phyloP scores from a whole-genome alignment of 257 asterid species.

The Verbena officinalis region DNA sequence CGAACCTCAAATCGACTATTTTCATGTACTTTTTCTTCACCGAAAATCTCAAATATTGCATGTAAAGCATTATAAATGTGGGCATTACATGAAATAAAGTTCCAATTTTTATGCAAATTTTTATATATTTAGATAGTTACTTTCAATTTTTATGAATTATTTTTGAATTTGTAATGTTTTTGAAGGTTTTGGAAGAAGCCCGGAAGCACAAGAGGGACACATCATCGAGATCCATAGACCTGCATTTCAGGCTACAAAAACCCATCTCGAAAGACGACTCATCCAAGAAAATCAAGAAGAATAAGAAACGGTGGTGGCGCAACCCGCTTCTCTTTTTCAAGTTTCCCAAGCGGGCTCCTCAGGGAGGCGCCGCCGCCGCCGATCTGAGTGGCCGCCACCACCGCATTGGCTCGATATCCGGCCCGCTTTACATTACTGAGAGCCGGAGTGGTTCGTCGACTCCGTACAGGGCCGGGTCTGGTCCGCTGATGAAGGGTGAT shows the following conservation, averaged over 20 bases:
- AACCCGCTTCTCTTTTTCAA: slow-evolving; percentile 63
- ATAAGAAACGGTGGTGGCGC: slow-evolving; percentile 80
- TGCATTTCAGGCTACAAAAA: slow-evolving; percentile 54
- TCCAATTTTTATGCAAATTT: no score
- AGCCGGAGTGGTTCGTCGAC: slow-evolving; percentile 68
- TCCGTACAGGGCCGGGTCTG: slow-evolving; percentile 59
- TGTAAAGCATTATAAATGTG: no score
- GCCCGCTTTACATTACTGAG: slow-evolving; percentile 73
- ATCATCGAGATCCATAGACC: slow-evolving; percentile 43
- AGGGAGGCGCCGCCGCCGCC: slow-evolving; percentile 5
- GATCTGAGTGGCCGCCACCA: slow-evolving; percentile 23
- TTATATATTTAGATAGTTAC: no score
- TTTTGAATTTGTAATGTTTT: neutral
- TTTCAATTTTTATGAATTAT: no score
- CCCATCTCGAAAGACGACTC: slow-evolving; percentile 51
- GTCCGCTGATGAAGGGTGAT: slow-evolving; percentile 50
- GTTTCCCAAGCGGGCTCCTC: slow-evolving; percentile 43
- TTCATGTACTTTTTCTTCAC: slow-evolving; percentile 48
- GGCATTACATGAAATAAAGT: no score
- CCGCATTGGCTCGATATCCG: slow-evolving; percentile 56
- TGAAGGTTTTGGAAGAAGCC: slow-evolving; percentile 76
- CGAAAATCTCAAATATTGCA: no score
- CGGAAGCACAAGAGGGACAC: slow-evolving; percentile 50
- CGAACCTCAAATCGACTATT: slow-evolving; percentile 77
- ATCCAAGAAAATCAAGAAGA: slow-evolving; percentile 64